Evolutionary conservation across 2,329 filamentous ascomycete species (phyloP).

Genomic region (Talaromyces rugulosus): DNA sequence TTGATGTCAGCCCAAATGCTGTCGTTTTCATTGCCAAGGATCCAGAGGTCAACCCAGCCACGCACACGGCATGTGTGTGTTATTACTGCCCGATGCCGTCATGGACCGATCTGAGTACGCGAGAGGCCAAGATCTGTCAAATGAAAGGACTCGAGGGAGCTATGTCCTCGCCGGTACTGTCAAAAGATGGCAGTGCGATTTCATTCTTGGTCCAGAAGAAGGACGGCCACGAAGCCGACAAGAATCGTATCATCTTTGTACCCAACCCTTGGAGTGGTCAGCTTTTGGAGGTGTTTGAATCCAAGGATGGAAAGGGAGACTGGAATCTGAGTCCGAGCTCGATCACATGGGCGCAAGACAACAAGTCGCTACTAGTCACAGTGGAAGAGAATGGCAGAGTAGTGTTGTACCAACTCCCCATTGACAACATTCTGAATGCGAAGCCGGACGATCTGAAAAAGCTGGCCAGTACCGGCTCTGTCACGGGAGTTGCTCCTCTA

Average conservation of each 20-base stretch:
- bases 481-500: slow-evolving; percentile 35
- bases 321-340: slow-evolving; percentile 41
- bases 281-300: slow-evolving; percentile 36
- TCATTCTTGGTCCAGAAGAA: slow-evolving; percentile 41
- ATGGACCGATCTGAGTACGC: slow-evolving; percentile 31
- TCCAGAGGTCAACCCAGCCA: slow-evolving; percentile 41
- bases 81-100: slow-evolving; percentile 44
- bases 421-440: slow-evolving; percentile 24
- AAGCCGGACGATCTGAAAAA: slow-evolving; percentile 31
- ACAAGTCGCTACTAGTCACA: slow-evolving; percentile 37
- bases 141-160: slow-evolving; percentile 37
- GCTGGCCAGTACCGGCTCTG: slow-evolving; percentile 38
- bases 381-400: slow-evolving; percentile 41
- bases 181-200: slow-evolving; percentile 40
- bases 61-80: slow-evolving; percentile 43
- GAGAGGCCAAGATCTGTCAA: slow-evolving; percentile 28
- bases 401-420: slow-evolving; percentile 38
- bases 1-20: slow-evolving; percentile 43
- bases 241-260: slow-evolving; percentile 42
- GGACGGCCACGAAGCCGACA: slow-evolving; percentile 46
- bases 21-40: slow-evolving; percentile 47
- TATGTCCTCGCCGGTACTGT: slow-evolving; percentile 42
- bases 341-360: slow-evolving; percentile 39
- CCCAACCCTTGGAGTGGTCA: slow-evolving; percentile 38
- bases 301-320: slow-evolving; percentile 31